A percentile compares a stretch with the other conserved stretches of the same genome.
Conservation (phyloP, 495 filamentous ascomycete genomes). For the Bombardia bombarda region DNA sequence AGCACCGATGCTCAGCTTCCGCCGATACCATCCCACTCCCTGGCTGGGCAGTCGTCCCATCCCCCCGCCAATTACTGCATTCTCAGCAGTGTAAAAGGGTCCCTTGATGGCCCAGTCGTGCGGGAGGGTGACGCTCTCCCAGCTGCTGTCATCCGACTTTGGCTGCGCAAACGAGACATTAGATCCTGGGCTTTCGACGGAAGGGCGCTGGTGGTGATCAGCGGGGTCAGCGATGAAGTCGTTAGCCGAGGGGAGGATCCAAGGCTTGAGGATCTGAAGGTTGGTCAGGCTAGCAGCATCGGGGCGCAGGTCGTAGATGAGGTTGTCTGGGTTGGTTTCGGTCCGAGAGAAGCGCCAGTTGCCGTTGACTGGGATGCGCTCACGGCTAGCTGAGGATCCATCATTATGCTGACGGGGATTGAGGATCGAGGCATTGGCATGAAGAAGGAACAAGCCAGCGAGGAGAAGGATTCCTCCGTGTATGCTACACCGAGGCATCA, state of each 20-base stretch:
- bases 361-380: neutral
- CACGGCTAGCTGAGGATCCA: no score
- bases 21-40: slow-evolving; percentile 45
- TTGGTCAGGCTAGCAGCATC: no score
- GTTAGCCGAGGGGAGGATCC: neutral
- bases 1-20: slow-evolving; percentile 20
- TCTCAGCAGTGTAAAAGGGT: slow-evolving; percentile 26
- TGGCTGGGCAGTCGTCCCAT: slow-evolving; percentile 50
- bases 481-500: no score
- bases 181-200: neutral
- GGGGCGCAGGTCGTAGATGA: no score
- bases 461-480: no score
- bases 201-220: neutral
- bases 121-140: slow-evolving; percentile 6
- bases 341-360: neutral
- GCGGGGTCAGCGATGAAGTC: neutral
- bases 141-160: slow-evolving; percentile 5
- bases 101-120: slow-evolving; percentile 47
- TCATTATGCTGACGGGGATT: no score
- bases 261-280: neutral
- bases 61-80: slow-evolving; percentile 41
- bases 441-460: no score
- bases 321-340: neutral
- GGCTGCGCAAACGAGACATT: slow-evolving; percentile 1
- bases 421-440: no score